Evolutionary conservation across 1,139 yeast species (phyloP), one percentile per base, ranked within the genome.

Genomic region (Lodderomyces metapsilosis): DNA sequence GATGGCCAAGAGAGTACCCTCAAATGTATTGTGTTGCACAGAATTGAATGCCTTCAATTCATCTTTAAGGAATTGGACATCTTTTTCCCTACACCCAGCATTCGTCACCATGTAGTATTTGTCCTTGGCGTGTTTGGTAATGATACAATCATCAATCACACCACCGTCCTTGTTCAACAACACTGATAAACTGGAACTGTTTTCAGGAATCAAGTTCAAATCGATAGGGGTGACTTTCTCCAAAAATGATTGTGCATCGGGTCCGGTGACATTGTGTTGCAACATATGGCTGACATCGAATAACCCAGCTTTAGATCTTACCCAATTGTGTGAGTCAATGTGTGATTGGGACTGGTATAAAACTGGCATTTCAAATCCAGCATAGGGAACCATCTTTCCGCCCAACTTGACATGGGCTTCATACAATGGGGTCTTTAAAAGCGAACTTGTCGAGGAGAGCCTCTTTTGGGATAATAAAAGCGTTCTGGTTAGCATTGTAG

Each of bases 201-300:
- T 80, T 2, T 77, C 73, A 35, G 69, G 63, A 46, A 91, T 69
- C 7, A 56, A 57, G 21, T 68, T 58, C 52, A 89, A 76, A 59
- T 89, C 97, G 18, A 94, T 80, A 6, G 98, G 98, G 18, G 96
- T 87, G 42, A 91, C 71, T 50, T 76, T 80, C 61, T 92, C 85
- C 48, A 92, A 72, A 45, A 91, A 79, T 11, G 72, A 71, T n/a
- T 79, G 68, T 1, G 95, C 78, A 31, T 78, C 84, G 1, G 77
- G 66, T 10, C 98, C 98, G 3, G 63, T 59, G 47, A 92, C 62
- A 35, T 72, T 74, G 63, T 92, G 97, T 66, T 92, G 98, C 44
- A 91, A 76, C 98, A 92, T 92, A 66, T 92, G 98, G 45, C 96
- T 87, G 37, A 92, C 98, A 61, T 92, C 98, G 56, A 92, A 92